Base-by-base conservation (phyloP, 768 basidiomycete genomes). In the Termitomyces sp. region DNA sequence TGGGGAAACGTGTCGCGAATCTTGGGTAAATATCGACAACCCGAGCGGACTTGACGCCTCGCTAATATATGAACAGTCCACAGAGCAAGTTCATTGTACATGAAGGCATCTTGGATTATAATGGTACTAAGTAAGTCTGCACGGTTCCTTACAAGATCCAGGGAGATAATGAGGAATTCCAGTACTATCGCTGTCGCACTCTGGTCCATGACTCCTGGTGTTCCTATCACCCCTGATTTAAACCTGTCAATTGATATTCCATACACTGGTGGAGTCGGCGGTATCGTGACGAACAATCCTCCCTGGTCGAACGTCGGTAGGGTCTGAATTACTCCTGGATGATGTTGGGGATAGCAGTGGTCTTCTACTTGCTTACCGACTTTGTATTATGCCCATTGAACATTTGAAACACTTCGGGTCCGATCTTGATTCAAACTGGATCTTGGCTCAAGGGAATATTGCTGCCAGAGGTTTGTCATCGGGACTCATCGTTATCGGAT, bases 81-180 rank as follows among this genome's bases (percentile, higher is more conserved):
- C 90, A 93, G 67, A 72, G 78, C 49, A 86, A 83, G 62, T 93
- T 91, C 80, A 89, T 91, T 1, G 89, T 93, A 6, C 91, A 87
- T 45, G 80, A 88, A 66, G 91, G 91, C 1, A 90, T 93, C 40
- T 66, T 93, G 50, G 71, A 91, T 63, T 89, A 87, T 62, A 74
- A 74, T 33, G 91, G 90, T 38, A 69, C 70, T 60, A 91, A 91
- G 89, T 89, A 66, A 61, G 82, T 67, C 38, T 38, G 40, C 40
- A 43, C 19, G 55, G 53, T 1, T 35, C 30, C 37, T 49, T 6
- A 21, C 43, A 49, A 26, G 33, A 17, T 19, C 6, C 19, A 11
- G 1, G 5, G 30, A 37, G 26, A 60, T 54, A 23, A 55, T 47
- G 33, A 35, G 26, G 26, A 3, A 8, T 42, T 19, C 31, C 23